Conservation (phyloP, 2,329 filamentous ascomycete genomes). For the Claviceps fusiformis region DNA sequence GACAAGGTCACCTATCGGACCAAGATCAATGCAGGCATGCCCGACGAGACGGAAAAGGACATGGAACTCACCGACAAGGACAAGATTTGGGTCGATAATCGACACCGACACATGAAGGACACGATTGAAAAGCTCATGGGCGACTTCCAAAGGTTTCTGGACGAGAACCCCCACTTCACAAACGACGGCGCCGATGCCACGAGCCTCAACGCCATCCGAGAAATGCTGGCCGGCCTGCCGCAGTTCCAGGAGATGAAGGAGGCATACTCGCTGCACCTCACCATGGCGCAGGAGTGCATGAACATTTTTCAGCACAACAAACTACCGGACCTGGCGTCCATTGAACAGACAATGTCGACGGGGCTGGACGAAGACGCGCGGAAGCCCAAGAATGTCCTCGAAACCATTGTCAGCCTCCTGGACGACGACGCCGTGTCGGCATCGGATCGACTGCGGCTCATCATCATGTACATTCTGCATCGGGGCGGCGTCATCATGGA, state of each 20-base stretch:
- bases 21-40: conserved; percentile 58
- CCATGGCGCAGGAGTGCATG: conserved; percentile 97
- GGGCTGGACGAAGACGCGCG: conserved; percentile 85
- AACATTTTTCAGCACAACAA: conserved; percentile 77
- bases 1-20: conserved; percentile 83
- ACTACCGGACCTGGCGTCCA: conserved; percentile 70
- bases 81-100: conserved; percentile 87
- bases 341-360: conserved; percentile 84
- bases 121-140: conserved; percentile 85
- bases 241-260: conserved; percentile 95
- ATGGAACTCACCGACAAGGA: conserved; percentile 86
- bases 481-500: conserved; percentile 71
- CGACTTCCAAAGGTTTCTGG: conserved; percentile 85
- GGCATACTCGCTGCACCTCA: conserved; percentile 83
- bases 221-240: conserved; percentile 89
- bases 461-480: conserved; percentile 77
- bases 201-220: conserved; percentile 81
- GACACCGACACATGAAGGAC: conserved; percentile 95
- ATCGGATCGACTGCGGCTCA: conserved; percentile 67
- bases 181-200: conserved; percentile 51
- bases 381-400: conserved; percentile 79
- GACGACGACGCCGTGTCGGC: conserved; percentile 66
- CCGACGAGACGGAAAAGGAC: conserved; percentile 66
- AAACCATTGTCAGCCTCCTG: conserved; percentile 73
- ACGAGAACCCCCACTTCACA: conserved; percentile 84